Evolutionary conservation across 257 asterid genomes (phyloP).

Genomic region (Rubia yunnanensis): DNA sequence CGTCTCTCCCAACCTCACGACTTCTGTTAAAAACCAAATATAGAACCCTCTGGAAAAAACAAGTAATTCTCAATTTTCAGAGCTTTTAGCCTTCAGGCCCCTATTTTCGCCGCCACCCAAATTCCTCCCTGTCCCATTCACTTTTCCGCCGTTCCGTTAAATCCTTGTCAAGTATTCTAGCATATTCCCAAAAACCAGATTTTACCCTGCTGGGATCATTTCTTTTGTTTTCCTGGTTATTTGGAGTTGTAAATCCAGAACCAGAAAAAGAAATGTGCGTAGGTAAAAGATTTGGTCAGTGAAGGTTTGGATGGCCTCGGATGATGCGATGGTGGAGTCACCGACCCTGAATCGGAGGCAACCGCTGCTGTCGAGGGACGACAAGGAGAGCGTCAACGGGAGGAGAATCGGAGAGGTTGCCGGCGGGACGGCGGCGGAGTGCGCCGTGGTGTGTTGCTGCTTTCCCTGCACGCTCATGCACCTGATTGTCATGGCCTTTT

Average conservation of each 20-base stretch:
- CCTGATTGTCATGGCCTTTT: slow-evolving; percentile 49
- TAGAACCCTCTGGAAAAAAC: background rate
- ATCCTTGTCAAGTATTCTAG: background rate
- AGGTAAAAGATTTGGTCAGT: background rate
- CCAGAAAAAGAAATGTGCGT: background rate
- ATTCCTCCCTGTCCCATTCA: background rate
- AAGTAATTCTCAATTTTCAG: background rate
- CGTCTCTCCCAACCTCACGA: slow-evolving; percentile 4
- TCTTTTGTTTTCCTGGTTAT: background rate
- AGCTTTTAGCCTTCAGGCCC: background rate
- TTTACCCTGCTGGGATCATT: background rate
- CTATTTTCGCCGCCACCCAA: background rate
- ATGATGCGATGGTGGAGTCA: slow-evolving; percentile 3
- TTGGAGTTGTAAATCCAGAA: background rate
- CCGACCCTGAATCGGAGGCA: slow-evolving; percentile 19
- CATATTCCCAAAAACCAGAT: background rate
- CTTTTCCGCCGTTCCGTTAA: background rate
- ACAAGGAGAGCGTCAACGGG: slow-evolving; percentile 8
- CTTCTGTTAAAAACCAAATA: background rate
- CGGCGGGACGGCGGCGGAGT: slow-evolving; percentile 77
- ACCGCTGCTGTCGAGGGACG: slow-evolving; percentile 13
- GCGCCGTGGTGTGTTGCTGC: slow-evolving; percentile 85
- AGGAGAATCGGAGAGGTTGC: slow-evolving; percentile 55
- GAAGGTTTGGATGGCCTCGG: background rate
- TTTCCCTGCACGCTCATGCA: slow-evolving; percentile 57